Evolutionary conservation across 768 basidiomycete species (phyloP).

Genomic region (Phaeolepiota aurea): DNA sequence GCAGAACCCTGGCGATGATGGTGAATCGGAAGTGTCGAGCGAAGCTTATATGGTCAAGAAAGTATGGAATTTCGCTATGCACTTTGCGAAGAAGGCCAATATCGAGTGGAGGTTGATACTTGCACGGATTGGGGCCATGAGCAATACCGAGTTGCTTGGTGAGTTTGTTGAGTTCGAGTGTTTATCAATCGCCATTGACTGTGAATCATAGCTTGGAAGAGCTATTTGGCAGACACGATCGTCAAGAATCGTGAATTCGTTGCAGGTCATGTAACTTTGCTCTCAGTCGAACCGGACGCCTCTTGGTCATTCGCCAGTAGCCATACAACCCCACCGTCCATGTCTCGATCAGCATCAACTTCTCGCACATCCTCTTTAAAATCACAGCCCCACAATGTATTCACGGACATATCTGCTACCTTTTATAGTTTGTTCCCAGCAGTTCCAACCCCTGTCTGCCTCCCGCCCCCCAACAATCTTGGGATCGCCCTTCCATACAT

Average conservation of each 20-base stretch:
- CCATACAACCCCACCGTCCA: slow-evolving; percentile 9
- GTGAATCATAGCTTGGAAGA: slow-evolving; percentile 2
- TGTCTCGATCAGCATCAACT: slow-evolving; percentile 16
- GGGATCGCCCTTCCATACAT: slow-evolving; percentile 25
- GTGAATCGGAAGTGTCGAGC: slow-evolving; percentile 21
- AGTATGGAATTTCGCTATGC: slow-evolving; percentile 64
- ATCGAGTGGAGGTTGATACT: slow-evolving; percentile 79
- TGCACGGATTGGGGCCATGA: slow-evolving; percentile 58
- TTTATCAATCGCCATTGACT: background rate
- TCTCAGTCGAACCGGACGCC: slow-evolving; percentile 50
- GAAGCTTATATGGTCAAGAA: slow-evolving; percentile 45
- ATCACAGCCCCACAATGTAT: slow-evolving; percentile 8
- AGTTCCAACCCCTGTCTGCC: slow-evolving; percentile 30
- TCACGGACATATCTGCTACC: slow-evolving; percentile 36
- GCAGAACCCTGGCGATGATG: slow-evolving; percentile 29
- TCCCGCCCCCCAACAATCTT: slow-evolving; percentile 24
- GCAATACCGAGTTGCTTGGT: slow-evolving; percentile 58
- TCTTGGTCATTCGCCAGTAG: slow-evolving; percentile 50
- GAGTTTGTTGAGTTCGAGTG: slow-evolving; percentile 21
- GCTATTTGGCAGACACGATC: slow-evolving; percentile 1
- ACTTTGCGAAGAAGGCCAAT: slow-evolving; percentile 55
- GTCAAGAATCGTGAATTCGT: background rate
- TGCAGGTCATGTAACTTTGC: slow-evolving; percentile 42
- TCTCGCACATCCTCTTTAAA: slow-evolving; percentile 16
- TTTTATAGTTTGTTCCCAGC: slow-evolving; percentile 43